These are phyloP conservation scores for Cicer yamashitae DNA, from an alignment of 306 rosid genomes.

Conservation along the genomic window DNA sequence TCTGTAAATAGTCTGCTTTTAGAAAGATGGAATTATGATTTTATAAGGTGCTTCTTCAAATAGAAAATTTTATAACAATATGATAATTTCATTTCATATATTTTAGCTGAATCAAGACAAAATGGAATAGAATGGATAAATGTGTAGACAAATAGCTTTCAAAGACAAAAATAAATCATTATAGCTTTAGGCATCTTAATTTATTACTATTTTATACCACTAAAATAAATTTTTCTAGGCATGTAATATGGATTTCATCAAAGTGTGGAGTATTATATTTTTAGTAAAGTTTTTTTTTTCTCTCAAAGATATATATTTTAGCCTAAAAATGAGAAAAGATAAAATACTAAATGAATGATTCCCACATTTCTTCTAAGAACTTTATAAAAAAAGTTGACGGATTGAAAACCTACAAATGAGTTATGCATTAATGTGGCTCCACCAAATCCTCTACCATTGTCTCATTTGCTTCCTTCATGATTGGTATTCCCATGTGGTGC, in stretches of 20 bases:
- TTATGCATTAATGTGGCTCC: constrained; percentile 90
- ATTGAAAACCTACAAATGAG: constrained; percentile 64
- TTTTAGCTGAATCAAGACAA: neutral
- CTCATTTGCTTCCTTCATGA: constrained; percentile 89
- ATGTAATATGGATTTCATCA: no score
- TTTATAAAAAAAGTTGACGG: constrained; percentile 48
- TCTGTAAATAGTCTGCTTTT: neutral
- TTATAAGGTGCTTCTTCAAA: neutral
- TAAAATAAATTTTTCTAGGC: no score
- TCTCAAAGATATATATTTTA: no score
- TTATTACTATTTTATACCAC: no score
- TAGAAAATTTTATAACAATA: neutral
- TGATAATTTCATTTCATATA: neutral
- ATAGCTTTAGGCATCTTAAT: no score
- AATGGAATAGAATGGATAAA: no score
- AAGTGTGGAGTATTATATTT: no score
- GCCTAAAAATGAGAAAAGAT: no score
- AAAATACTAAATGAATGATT: constrained; percentile 12
- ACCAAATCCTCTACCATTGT: constrained; percentile 94
- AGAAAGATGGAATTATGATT: neutral
- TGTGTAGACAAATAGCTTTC: no score
- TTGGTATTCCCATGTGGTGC: constrained; percentile 92
- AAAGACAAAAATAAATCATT: no score
- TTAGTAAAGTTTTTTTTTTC: no score
- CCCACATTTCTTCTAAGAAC: constrained; percentile 38